Evolutionary conservation across 257 asterid species (phyloP), one percentile per base, ranked within the genome.

Genomic region (Jacaranda mimosifolia): DNA sequence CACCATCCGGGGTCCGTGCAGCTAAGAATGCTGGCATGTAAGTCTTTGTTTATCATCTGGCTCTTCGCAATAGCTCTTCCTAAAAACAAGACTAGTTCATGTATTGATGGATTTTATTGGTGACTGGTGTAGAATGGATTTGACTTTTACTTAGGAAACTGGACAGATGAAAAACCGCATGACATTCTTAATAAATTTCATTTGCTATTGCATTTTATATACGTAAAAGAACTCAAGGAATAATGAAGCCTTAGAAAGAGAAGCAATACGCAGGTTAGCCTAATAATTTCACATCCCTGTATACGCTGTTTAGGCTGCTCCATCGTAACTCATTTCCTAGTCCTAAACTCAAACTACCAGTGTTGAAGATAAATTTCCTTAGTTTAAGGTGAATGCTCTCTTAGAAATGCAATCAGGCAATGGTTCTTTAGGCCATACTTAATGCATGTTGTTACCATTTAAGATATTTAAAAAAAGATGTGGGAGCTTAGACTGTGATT

Each of bases 1-100:
- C 98, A 15, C 98, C 98, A 38, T 79, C 93, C 14, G 99, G 98
- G 43, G 94, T 91, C 82, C 91, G 73, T 55, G 98, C 97, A 80
- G 99, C 99, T 42, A 95, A 90, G 86, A 95, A 90, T 83, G 97
- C 95, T 78, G 94, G 93, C 79, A 93, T 93, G 98, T 93, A 85
- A 82, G 99, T 85, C 70, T 63, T 26, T 79, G 52, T 60, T 68
- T 8, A 63, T 68, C 46, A 49, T 67, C 67, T 32, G 49, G 15
- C 19, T 51, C 68, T 72, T 51, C 52, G 21, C 53, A 35, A 13
- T 52, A 5, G 49, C 43, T 36, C 19, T 12, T 72, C 49, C 56
- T 5, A 63, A 51, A 53, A 59, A 68, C 36, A 9, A 72, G 43
- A n/a, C 60, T 49, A 52, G 14, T 42, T 68, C 19, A 4, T 18